Evolutionary conservation across 768 basidiomycete genomes (phyloP).

Genomic region (Macrolepiota fuliginosa): DNA sequence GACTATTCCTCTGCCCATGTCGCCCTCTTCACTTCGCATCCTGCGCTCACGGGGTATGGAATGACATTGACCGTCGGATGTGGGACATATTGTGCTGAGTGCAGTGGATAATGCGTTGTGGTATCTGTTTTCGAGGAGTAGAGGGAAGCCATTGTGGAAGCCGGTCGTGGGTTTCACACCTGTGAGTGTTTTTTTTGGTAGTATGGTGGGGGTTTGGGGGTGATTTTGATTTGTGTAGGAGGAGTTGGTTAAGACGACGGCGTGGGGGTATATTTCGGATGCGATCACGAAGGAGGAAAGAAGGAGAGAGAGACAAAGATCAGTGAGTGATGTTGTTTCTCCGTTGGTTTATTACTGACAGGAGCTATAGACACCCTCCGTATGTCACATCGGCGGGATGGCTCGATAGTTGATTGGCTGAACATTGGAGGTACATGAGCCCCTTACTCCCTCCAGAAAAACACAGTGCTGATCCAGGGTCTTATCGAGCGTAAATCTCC

Average conservation of each 20-base stretch:
- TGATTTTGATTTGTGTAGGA: constrained; percentile 50
- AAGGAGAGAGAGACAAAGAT: constrained; percentile 87
- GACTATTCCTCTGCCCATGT: constrained; percentile 96
- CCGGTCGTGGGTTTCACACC: constrained; percentile 89
- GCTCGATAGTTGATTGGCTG: too few relatives aligned
- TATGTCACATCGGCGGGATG: constrained; percentile 94
- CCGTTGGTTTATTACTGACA: not conserved
- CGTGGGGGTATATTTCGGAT: constrained; percentile 92
- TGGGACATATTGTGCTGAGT: constrained; percentile 89
- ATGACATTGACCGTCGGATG: constrained; percentile 96
- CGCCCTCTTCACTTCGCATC: constrained; percentile 63
- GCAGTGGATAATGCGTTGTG: constrained; percentile 89
- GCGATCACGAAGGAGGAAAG: constrained; percentile 88
- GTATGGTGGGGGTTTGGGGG: too few relatives aligned
- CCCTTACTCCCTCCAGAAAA: too few relatives aligned
- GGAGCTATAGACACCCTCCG: constrained; percentile 70
- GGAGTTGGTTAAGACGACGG: constrained; percentile 70
- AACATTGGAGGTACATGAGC: too few relatives aligned
- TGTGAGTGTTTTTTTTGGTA: constrained; percentile 23
- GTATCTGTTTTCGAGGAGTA: constrained; percentile 97
- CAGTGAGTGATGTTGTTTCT: constrained; percentile 30
- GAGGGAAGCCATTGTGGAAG: too few relatives aligned
- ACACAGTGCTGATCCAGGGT: too few relatives aligned
- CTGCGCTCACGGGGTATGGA: constrained; percentile 77
- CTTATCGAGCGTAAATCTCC: too few relatives aligned